These are phyloP conservation scores for Craterostigma plantagineum DNA, from an alignment of 257 asterid species.

Conservation along the genomic window DNA sequence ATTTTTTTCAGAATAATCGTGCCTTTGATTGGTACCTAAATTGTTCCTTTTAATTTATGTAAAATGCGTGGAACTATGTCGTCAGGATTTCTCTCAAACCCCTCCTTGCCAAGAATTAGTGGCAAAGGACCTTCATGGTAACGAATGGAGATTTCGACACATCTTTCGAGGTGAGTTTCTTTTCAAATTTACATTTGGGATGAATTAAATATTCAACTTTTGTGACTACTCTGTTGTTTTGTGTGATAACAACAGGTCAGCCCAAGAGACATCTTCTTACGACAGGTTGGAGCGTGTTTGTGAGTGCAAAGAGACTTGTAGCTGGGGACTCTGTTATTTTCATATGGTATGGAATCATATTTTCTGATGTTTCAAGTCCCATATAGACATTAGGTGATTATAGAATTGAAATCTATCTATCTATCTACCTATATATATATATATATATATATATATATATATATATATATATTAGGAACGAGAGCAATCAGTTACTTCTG, in stretches of 20 bases:
- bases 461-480: constrained; percentile 75
- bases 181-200: background rate
- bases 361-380: background rate
- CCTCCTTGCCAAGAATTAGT: constrained; percentile 88
- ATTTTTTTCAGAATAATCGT: no score
- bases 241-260: constrained; percentile 50
- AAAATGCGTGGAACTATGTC: background rate
- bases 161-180: constrained; percentile 65
- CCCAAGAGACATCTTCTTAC: constrained; percentile 97
- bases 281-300: constrained; percentile 96
- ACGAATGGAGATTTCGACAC: constrained; percentile 95
- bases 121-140: constrained; percentile 93
- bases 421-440: no score
- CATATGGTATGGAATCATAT: constrained; percentile 52
- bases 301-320: constrained; percentile 83
- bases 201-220: background rate
- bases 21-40: no score
- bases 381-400: no score
- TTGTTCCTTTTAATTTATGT: background rate
- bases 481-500: constrained; percentile 61
- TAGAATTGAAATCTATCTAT: no score
- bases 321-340: constrained; percentile 96
- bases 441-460: no score
- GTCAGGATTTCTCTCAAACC: constrained; percentile 79
- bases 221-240: background rate